Evolutionary conservation across 2,329 filamentous ascomycete genomes (phyloP).

Genomic region (Myriosclerotinia duriaeana): DNA sequence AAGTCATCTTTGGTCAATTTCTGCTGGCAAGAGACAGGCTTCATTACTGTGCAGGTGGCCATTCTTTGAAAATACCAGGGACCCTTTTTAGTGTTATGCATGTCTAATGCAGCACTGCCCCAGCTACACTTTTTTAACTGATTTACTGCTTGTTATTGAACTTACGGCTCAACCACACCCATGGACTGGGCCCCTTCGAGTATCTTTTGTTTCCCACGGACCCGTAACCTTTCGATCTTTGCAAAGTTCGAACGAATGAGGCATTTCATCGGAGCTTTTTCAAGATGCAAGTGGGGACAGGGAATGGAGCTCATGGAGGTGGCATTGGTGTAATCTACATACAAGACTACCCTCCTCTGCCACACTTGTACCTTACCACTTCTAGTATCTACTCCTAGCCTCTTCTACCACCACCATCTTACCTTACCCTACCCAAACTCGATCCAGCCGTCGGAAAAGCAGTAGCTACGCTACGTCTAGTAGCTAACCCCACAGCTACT

Average conservation of each 20-base stretch:
- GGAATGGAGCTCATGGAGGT: constrained; percentile 8
- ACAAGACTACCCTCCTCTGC: constrained; percentile 4
- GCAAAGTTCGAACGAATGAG: constrained; percentile 16
- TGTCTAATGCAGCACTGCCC: constrained; percentile 20
- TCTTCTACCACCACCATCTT: not conserved
- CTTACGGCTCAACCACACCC: too few species aligned
- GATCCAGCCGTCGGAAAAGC: constrained; percentile 1
- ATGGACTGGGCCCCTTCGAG: not conserved
- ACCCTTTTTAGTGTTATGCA: constrained; percentile 20
- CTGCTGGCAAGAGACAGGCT: constrained; percentile 4
- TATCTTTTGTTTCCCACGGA: constrained; percentile 8
- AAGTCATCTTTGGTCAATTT: constrained; percentile 5
- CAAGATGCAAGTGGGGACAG: not conserved
- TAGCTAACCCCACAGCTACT: constrained; percentile 8
- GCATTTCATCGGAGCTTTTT: constrained; percentile 10
- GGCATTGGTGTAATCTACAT: constrained; percentile 12
- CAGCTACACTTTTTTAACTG: not conserved
- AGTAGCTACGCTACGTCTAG: constrained; percentile 18
- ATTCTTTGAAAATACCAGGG: constrained; percentile 8
- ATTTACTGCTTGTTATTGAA: constrained; percentile 1
- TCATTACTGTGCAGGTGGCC: constrained; percentile 20
- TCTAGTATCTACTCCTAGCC: constrained; percentile 22
- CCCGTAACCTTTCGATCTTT: constrained; percentile 16
- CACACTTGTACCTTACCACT: constrained; percentile 18
- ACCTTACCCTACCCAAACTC: constrained; percentile 9